Evolutionary conservation across 306 rosid species (phyloP), one percentile per base, ranked within the genome.

Genomic region (Crotalaria pallida): DNA sequence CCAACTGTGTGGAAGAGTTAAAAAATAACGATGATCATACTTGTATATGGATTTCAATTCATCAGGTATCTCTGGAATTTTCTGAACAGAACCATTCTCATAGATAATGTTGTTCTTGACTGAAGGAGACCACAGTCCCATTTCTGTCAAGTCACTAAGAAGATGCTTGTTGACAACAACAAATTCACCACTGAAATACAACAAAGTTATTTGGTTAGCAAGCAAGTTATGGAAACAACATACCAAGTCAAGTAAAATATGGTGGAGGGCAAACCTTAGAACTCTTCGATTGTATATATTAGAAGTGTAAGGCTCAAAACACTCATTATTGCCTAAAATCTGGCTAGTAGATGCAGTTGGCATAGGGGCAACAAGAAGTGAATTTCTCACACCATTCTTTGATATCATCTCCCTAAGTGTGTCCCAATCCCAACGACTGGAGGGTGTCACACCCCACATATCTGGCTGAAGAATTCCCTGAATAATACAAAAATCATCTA

Each of bases 261-360:
- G 47, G 57, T 66, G 47, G 36, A 3, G 58, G 48, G 7, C 75
- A 81, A 59, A 92, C 96, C 96, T 89, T 62, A 92, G 36, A 67
- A 92, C 98, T 68, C 96, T 77, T 62, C 94, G 96, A 71, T 82
- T 92, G 83, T 92, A 92, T 38, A 92, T 87, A 67, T 92, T 92
- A 53, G 96, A 92, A 72, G 98, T 89, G 77, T 89, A 92, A 1
- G 98, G 98, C 79, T 92, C 98, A 87, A 92, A 92, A 73, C 98
- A 92, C 72, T 89, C 96, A 3, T 89, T 92, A 77, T 92, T 92
- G 78, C 96, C 96, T 81, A 92, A 90, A 81, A 92, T 92, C 73
- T 92, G 98, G 77, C 98, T 89, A 27, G 96, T 89, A 13, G 96
- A 92, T 2, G 96, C 98, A 57, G 96, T 92, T 7, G 96, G 98